phyloP scores from a whole-genome alignment of 176 grass and related monocot species.

The Triticum dicoccoides region DNA sequence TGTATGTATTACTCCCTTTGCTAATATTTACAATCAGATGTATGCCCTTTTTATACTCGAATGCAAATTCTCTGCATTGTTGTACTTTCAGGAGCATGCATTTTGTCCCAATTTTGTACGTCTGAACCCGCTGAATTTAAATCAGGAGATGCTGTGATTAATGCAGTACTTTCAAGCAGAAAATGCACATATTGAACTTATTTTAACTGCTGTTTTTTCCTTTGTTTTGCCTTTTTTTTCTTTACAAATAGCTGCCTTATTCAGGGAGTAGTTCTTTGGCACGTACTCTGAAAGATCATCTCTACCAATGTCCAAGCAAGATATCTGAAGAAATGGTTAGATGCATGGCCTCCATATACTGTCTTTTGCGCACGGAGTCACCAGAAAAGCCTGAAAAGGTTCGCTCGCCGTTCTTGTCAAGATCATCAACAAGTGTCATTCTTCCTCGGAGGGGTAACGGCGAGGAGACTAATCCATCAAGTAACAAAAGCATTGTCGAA shows the following conservation, averaged over 20 bases:
- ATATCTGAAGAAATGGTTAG: slow-evolving; percentile 99
- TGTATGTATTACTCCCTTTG: neutral
- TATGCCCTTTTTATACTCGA: neutral
- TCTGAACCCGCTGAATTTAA: neutral
- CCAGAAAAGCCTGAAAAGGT: slow-evolving; percentile 54
- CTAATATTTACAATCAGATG: neutral
- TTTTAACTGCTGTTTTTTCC: slow-evolving; percentile 11
- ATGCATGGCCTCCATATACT: slow-evolving; percentile 90
- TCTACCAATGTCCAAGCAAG: slow-evolving; percentile 91
- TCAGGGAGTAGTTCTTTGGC: slow-evolving; percentile 54
- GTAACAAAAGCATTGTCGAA: slow-evolving; percentile 50
- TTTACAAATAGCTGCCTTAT: slow-evolving; percentile 63
- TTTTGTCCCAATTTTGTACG: neutral
- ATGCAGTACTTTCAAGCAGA: neutral
- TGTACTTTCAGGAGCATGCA: slow-evolving; percentile 1
- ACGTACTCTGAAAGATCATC: slow-evolving; percentile 87
- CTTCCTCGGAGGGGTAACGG: slow-evolving; percentile 50
- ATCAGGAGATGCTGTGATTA: neutral
- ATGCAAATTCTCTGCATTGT: neutral
- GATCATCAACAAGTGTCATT: slow-evolving; percentile 72
- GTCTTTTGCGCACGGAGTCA: slow-evolving; percentile 48
- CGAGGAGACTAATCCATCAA: slow-evolving; percentile 48
- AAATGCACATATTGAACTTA: neutral
- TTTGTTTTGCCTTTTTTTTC: slow-evolving; percentile 22
- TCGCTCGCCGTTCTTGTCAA: slow-evolving; percentile 67